A percentile compares a stretch with the other conserved stretches of the same genome.
phyloP scores from a whole-genome alignment of 2,329 filamentous ascomycete genomes.

The Ilyonectria robusta region DNA sequence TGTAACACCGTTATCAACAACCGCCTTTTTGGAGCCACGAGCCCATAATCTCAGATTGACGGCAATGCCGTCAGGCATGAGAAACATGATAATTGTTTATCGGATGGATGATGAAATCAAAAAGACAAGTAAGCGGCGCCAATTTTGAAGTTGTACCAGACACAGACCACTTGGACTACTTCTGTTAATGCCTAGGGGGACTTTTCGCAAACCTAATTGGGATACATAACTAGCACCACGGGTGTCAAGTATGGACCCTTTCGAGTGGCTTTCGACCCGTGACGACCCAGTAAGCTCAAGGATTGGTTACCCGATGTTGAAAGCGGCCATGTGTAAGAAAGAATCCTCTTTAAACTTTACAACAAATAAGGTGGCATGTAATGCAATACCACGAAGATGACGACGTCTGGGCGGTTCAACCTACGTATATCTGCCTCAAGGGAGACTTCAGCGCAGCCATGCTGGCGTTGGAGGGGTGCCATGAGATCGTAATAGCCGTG shows the following conservation, averaged over 20 bases:
- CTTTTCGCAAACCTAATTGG: background rate
- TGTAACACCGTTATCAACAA: conserved; percentile 10
- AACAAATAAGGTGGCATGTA: background rate
- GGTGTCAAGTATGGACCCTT: background rate
- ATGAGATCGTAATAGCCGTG: background rate
- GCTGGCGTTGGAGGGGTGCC: conserved; percentile 6
- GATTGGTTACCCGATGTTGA: background rate
- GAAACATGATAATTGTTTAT: background rate
- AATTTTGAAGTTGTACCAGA: background rate
- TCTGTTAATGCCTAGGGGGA: background rate
- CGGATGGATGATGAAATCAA: background rate
- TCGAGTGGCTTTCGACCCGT: background rate
- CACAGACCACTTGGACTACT: background rate
- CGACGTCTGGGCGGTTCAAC: background rate
- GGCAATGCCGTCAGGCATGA: conserved; percentile 10
- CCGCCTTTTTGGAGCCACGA: background rate
- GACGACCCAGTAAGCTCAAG: background rate
- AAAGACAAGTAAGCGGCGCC: background rate
- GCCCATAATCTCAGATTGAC: conserved; percentile 13
- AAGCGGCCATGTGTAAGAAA: background rate
- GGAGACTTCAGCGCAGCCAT: conserved; percentile 13
- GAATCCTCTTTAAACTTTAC: background rate
- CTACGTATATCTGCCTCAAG: conserved; percentile 8
- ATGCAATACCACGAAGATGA: background rate
- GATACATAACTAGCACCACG: no score